phyloP scores from a whole-genome alignment of 164 flowering plant genomes.

The Taxillus chinensis region DNA sequence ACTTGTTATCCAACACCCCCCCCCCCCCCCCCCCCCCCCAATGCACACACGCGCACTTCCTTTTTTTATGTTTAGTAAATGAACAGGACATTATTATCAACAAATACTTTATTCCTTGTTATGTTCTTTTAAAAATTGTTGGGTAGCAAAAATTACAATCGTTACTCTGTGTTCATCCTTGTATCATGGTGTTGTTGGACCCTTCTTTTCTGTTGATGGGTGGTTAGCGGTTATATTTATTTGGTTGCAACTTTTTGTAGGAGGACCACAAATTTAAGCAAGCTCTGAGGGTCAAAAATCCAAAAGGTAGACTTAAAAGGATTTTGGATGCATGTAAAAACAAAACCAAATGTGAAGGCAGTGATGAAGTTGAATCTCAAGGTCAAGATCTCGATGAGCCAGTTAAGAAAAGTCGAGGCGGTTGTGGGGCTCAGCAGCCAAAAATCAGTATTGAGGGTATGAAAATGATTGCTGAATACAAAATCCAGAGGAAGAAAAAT shows the following conservation, averaged over 20 bases:
- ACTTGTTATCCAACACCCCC: too few relatives aligned
- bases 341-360: conserved; percentile 89
- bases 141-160: too few relatives aligned
- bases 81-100: too few relatives aligned
- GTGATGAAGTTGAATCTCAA: conserved; percentile 73
- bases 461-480: conserved; percentile 98
- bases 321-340: conserved; percentile 88
- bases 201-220: too few relatives aligned
- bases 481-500: conserved; percentile 70
- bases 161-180: too few relatives aligned
- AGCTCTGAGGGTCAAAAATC: conserved; percentile 74
- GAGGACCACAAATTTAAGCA: conserved; percentile 91
- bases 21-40: too few relatives aligned
- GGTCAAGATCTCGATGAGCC: conserved; percentile 70
- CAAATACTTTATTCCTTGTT: too few relatives aligned
- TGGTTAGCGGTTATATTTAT: too few relatives aligned
- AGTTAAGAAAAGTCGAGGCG: conserved; percentile 75
- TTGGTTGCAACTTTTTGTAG: conserved; percentile 22
- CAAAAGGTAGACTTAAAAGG: conserved; percentile 68
- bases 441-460: conserved; percentile 88
- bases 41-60: too few relatives aligned
- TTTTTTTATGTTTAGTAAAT: too few relatives aligned
- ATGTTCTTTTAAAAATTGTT: too few relatives aligned
- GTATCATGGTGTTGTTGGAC: too few relatives aligned
- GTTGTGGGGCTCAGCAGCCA: conserved; percentile 99